phyloP scores from a whole-genome alignment of 495 filamentous ascomycete species.

The Aspergillus sclerotioniger region DNA sequence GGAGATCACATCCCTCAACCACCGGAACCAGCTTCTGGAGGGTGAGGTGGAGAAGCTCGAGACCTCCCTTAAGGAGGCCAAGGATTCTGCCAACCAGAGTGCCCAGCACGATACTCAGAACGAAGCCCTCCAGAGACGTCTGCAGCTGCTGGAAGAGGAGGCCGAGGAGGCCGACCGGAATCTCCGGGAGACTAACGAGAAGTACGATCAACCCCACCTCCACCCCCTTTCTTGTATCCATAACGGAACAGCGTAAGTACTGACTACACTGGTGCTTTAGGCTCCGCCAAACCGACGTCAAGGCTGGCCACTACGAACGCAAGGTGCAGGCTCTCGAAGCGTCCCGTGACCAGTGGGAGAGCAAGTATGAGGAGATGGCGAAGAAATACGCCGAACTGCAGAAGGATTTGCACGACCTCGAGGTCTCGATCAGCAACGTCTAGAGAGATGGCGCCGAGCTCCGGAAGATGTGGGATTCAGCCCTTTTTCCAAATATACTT shows the following conservation, averaged over 20 bases:
- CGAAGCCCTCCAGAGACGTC: slow-evolving; percentile 82
- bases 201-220: slow-evolving; percentile 57
- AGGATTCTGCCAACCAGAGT: slow-evolving; percentile 72
- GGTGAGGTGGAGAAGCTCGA: slow-evolving; percentile 88
- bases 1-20: slow-evolving; percentile 89
- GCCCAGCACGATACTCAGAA: slow-evolving; percentile 75
- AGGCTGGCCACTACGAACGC: slow-evolving; percentile 98
- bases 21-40: slow-evolving; percentile 90
- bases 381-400: slow-evolving; percentile 81
- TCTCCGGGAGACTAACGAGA: slow-evolving; percentile 94
- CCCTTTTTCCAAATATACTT: slow-evolving; percentile 27
- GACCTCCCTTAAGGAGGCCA: slow-evolving; percentile 68
- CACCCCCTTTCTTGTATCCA: not conserved
- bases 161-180: slow-evolving; percentile 93
- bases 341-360: slow-evolving; percentile 86
- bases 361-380: slow-evolving; percentile 93
- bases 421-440: slow-evolving; percentile 85
- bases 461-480: slow-evolving; percentile 32
- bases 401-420: slow-evolving; percentile 90
- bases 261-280: slow-evolving; percentile 47
- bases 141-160: slow-evolving; percentile 96
- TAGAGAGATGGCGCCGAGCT: slow-evolving; percentile 47
- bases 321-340: slow-evolving; percentile 95
- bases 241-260: not conserved
- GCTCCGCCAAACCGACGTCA: slow-evolving; percentile 97